Conservation (phyloP, 2,329 filamentous ascomycete genomes). For the Aureobasidium zeae region DNA sequence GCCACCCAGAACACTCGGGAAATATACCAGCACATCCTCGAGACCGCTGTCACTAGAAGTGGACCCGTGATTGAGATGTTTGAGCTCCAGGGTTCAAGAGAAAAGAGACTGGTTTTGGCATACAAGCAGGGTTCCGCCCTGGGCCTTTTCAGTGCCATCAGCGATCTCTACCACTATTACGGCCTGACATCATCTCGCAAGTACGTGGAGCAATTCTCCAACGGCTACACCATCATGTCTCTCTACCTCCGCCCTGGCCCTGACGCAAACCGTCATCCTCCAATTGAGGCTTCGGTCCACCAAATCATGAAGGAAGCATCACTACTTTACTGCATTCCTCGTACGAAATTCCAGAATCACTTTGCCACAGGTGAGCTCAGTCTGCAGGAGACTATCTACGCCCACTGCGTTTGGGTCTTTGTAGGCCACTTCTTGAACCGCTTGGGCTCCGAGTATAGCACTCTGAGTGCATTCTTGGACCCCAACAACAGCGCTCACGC, state of each 20-base stretch:
- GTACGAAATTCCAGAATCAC: slow-evolving; percentile 87
- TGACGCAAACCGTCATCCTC: slow-evolving; percentile 52
- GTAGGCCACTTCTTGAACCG: slow-evolving; percentile 97
- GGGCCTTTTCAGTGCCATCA: slow-evolving; percentile 89
- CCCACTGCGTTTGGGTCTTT: slow-evolving; percentile 95
- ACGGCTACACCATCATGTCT: slow-evolving; percentile 94
- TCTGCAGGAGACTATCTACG: slow-evolving; percentile 93
- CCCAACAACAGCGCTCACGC: slow-evolving; percentile 72
- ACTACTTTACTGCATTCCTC: slow-evolving; percentile 91
- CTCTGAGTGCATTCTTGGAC: slow-evolving; percentile 72
- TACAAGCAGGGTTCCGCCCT: slow-evolving; percentile 89
- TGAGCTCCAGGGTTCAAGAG: slow-evolving; percentile 80
- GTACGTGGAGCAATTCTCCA: slow-evolving; percentile 90
- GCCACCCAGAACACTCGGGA: slow-evolving; percentile 91
- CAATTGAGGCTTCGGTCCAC: slow-evolving; percentile 89
- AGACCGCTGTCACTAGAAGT: slow-evolving; percentile 70
- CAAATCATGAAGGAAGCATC: slow-evolving; percentile 99
- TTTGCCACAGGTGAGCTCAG: slow-evolving; percentile 82
- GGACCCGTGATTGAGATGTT: slow-evolving; percentile 97
- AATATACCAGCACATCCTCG: slow-evolving; percentile 90
- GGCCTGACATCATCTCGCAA: slow-evolving; percentile 92
- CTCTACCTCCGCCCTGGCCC: slow-evolving; percentile 74
- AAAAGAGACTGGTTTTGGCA: slow-evolving; percentile 90
- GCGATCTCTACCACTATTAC: slow-evolving; percentile 97
- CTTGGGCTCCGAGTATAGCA: slow-evolving; percentile 82